Evolutionary conservation across 352 stramenopile genomes (phyloP).

Genomic region (Aphanomyces euteiches): DNA sequence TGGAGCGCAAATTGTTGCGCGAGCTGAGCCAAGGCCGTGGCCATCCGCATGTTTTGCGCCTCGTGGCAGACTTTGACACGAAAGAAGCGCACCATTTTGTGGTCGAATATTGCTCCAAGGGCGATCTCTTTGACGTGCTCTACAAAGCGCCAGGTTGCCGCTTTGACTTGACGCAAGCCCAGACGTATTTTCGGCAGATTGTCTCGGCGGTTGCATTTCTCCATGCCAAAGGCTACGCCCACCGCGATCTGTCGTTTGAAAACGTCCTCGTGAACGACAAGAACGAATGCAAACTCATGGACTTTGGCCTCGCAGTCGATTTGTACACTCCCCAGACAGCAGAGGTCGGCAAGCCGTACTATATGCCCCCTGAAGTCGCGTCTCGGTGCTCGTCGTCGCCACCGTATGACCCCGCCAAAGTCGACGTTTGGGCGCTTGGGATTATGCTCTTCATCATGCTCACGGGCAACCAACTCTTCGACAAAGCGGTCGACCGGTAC

Average conservation of each 20-base stretch:
- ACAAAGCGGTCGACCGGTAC: conserved; percentile 16
- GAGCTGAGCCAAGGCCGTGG: conserved; percentile 53
- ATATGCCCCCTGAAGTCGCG: conserved; percentile 71
- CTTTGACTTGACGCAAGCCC: conserved; percentile 36
- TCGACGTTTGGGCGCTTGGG: conserved; percentile 76
- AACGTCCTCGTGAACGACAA: conserved; percentile 71
- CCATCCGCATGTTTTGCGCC: conserved; percentile 62
- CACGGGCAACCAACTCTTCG: conserved; percentile 34
- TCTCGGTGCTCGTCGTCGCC: not conserved
- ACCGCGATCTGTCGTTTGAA: conserved; percentile 80
- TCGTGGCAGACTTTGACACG: conserved; percentile 62
- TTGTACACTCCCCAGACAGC: conserved; percentile 39
- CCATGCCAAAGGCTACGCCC: conserved; percentile 65
- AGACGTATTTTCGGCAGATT: conserved; percentile 68
- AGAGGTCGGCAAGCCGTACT: conserved; percentile 65
- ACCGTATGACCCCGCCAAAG: conserved; percentile 55
- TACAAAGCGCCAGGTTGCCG: conserved; percentile 42
- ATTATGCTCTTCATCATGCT: conserved; percentile 78
- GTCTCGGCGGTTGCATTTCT: conserved; percentile 58
- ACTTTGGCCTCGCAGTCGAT: conserved; percentile 68
- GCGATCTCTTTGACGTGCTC: conserved; percentile 69
- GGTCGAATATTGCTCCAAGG: conserved; percentile 58
- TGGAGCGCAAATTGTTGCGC: conserved; percentile 67
- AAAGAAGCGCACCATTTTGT: conserved; percentile 59
- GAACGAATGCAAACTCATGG: conserved; percentile 67